Base-by-base conservation (phyloP, 495 filamentous ascomycete species). In the Trichoderma parareesei region DNA sequence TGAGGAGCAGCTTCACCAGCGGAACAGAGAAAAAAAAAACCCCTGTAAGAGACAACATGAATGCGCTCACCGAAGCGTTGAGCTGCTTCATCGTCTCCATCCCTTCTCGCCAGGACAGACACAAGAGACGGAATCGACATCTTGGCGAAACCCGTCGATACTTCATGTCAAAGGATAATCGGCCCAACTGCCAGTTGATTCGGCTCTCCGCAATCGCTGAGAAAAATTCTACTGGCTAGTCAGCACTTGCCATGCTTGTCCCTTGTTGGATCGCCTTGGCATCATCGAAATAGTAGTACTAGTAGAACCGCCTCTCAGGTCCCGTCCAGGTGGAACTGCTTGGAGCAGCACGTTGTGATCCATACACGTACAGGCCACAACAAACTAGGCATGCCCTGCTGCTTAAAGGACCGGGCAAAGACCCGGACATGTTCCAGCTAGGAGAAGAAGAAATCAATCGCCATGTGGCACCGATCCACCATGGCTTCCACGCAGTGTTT, bases 381-480 rank as follows among this genome's bases (percentile, higher is more conserved):
- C 27, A 27, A 27, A 27, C 27, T 0, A 27, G 27, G 27, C 43
- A 46, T 46, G 43, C 10, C 43, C 13, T 16, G 27, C 27, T 46
- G n/a, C 43, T 6, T 4, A 7, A 6, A 49, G 4, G n/a, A 49
- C 46, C 46, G 46, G 46, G 16, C 7, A 49, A 49, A 18, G n/a
- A 18, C 8, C 46, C 46, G 46, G 20, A 49, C 6, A 18, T 18
- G 46, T 8, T 49, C 14, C 20, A n/a, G 18, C 4, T 8, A 2
- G 9, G 5, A 6, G 46, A 46, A 14, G 43, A 4, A 49, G 20
- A 49, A 49, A 49, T 18, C 18, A 8, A 18, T 49, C n/a, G 46
- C 46, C 46, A 49, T 49, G 46, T 49, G 46, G 46, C 46, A n/a
- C 46, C n/a, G 46, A 49, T 49, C 46, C 46, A 49, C 46, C 46